Evolutionary conservation across 495 filamentous ascomycete genomes (phyloP).

Genomic region (Aspergillus carlsbadensis): DNA sequence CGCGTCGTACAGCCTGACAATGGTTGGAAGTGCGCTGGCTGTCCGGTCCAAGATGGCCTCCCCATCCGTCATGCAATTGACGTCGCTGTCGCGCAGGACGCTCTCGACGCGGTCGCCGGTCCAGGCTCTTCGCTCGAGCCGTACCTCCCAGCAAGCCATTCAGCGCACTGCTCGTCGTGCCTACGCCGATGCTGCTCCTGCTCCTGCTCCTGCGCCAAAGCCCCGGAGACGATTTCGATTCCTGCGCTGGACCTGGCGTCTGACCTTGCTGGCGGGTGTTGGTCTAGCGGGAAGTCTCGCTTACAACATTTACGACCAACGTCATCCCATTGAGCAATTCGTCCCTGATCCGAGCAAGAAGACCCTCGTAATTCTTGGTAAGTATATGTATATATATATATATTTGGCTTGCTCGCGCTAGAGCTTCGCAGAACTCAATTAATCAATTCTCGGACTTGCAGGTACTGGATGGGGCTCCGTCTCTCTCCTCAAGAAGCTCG

Average conservation of each 20-base stretch:
- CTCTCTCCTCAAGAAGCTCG: slow-evolving; percentile 95
- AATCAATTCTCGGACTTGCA: slow-evolving; percentile 26
- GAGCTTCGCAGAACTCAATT: slow-evolving; percentile 3
- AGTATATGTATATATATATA: slow-evolving; percentile 24
- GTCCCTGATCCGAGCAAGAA: slow-evolving; percentile 88
- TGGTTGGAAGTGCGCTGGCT: slow-evolving; percentile 44
- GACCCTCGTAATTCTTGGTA: slow-evolving; percentile 94
- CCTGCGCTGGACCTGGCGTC: slow-evolving; percentile 72
- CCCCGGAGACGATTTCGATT: slow-evolving; percentile 49
- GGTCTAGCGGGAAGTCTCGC: slow-evolving; percentile 66
- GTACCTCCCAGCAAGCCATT: slow-evolving; percentile 24
- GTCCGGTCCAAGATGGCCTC: slow-evolving; percentile 36
- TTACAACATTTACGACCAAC: slow-evolving; percentile 77
- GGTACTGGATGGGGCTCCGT: slow-evolving; percentile 97
- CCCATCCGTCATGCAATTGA: slow-evolving; percentile 38
- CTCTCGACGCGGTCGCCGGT: slow-evolving; percentile 29
- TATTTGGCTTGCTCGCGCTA: neutral
- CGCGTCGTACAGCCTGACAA: slow-evolving; percentile 25
- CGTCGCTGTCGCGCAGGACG: slow-evolving; percentile 42
- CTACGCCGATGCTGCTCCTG: slow-evolving; percentile 41
- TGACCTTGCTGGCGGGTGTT: slow-evolving; percentile 68
- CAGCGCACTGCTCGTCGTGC: slow-evolving; percentile 38
- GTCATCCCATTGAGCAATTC: slow-evolving; percentile 78
- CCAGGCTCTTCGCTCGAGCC: slow-evolving; percentile 22
- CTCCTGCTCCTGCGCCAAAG: slow-evolving; percentile 36